A percentile compares a stretch with the other conserved stretches of the same genome.
Conservation (phyloP, 768 basidiomycete species). For the Auriculariales sp. region DNA sequence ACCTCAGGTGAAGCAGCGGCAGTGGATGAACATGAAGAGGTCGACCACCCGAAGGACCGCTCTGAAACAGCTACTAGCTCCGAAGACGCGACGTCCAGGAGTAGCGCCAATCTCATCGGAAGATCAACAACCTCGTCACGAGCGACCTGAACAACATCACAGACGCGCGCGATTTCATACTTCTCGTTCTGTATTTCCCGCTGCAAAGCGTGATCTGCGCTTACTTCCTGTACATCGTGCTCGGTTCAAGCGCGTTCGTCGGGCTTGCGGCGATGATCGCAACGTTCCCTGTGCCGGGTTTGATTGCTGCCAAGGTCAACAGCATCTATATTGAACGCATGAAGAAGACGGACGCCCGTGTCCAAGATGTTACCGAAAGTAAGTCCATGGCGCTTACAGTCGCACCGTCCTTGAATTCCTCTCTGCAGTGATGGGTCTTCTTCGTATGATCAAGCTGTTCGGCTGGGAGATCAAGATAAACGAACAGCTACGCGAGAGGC, state of each 20-base stretch:
- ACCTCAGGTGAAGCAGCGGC: constrained; percentile 10
- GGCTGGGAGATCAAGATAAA: constrained; percentile 35
- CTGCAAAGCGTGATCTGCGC: constrained; percentile 21
- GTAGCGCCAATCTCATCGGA: no score
- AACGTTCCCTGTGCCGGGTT: constrained; percentile 43
- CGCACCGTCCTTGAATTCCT: constrained; percentile 3
- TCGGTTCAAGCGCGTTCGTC: constrained; percentile 29
- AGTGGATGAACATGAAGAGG: constrained; percentile 12
- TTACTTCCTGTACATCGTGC: constrained; percentile 21
- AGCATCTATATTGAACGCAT: constrained; percentile 32
- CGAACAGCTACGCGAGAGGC: constrained; percentile 34
- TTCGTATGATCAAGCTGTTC: constrained; percentile 60
- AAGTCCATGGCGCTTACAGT: not conserved
- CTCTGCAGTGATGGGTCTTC: constrained; percentile 31
- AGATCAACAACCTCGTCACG: constrained; percentile 63
- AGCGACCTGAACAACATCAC: constrained; percentile 38
- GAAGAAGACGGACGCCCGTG: constrained; percentile 27
- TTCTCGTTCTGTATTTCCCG: constrained; percentile 11
- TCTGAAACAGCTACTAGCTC: not conserved
- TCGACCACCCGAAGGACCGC: constrained; percentile 7
- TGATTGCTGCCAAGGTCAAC: constrained; percentile 35
- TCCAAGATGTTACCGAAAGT: constrained; percentile 21
- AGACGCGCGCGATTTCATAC: constrained; percentile 21
- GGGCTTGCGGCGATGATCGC: constrained; percentile 37
- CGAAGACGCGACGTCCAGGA: constrained; percentile 11